Percentiles rank a stretch among this genome's conserved stretches.
phyloP scores from a whole-genome alignment of 2,329 filamentous ascomycete species.

The Blumeriella jaapii region DNA sequence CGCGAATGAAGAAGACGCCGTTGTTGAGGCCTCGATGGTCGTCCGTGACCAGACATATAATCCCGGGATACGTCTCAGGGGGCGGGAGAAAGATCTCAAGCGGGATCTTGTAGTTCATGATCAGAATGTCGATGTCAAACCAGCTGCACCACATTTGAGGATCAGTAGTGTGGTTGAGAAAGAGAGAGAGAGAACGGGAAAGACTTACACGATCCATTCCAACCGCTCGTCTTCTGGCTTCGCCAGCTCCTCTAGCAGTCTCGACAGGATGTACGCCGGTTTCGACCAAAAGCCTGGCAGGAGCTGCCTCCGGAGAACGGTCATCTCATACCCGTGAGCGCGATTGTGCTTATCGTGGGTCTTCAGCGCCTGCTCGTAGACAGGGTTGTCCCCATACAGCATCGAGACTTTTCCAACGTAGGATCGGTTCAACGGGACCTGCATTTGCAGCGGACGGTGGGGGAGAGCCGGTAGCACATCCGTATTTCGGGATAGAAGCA shows the following conservation, averaged over 20 bases:
- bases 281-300: constrained; percentile 7
- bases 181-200: no score
- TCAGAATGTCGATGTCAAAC: constrained; percentile 1
- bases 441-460: background rate
- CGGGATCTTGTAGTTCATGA: constrained; percentile 2
- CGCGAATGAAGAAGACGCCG: constrained; percentile 3
- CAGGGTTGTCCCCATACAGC: constrained; percentile 3
- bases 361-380: constrained; percentile 7
- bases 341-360: constrained; percentile 6
- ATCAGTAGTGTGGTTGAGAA: no score
- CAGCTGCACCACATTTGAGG: no score
- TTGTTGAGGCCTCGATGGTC: constrained; percentile 5
- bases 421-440: background rate
- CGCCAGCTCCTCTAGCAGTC: constrained; percentile 6
- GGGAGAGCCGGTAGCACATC: background rate
- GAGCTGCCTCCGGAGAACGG: constrained; percentile 4
- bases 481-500: background rate
- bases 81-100: constrained; percentile 4
- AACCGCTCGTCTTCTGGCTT: background rate
- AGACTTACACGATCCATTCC: background rate
- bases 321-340: constrained; percentile 5
- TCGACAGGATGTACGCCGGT: constrained; percentile 7
- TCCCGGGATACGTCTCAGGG: background rate
- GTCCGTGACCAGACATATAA: background rate
- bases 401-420: background rate